Evolutionary conservation across 345 rosid genomes (phyloP), one percentile per base, ranked within the genome.

Genomic region (Salix caprea): DNA sequence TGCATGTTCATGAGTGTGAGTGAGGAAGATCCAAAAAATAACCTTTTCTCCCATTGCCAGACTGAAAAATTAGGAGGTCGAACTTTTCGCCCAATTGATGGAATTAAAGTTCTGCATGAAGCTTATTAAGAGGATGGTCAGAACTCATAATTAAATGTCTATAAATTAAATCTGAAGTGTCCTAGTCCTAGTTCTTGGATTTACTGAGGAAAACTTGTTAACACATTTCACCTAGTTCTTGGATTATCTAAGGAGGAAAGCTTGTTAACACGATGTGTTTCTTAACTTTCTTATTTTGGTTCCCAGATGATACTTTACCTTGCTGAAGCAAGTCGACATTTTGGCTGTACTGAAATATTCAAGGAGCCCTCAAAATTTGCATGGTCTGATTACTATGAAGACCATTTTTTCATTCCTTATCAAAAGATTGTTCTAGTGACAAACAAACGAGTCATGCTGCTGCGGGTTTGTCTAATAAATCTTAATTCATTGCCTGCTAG

Each of bases 281-380:
- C n/a, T 65, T 32, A 50, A 7, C 69, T 75, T 50, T 61, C 32
- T 12, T 26, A 30, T 80, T 56, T 86, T 78, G 75, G 76, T 85
- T 65, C 84, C 78, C 86, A 96, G 99, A 93, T 91, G 99, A 80
- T 88, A 65, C 96, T 96, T 75, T 87, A 91, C 81, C 91, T 93
- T 67, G 99, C 93, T 18, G 97, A 96, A 87, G 92, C 96, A 80
- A 93, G 97, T 83, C 88, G 88, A 75, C 90, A 85, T 75, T 90
- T 93, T 80, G 98, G 99, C 76, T 96, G 94, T 77, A 88, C 98
- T 44, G 96, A 91, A 80, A 87, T 93, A 83, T 96, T 96, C 82
- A 91, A 88, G 79, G 99, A 93, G 83, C 99, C 99, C 28, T 91
- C 99, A 74, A 93, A 96, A 82, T 93, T 84, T 74, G 99, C 98